Percentiles rank a stretch among this genome's conserved stretches.
These are phyloP conservation scores for Paspalum notatum DNA, from an alignment of 176 grass and related monocot species.

Conservation along the genomic window DNA sequence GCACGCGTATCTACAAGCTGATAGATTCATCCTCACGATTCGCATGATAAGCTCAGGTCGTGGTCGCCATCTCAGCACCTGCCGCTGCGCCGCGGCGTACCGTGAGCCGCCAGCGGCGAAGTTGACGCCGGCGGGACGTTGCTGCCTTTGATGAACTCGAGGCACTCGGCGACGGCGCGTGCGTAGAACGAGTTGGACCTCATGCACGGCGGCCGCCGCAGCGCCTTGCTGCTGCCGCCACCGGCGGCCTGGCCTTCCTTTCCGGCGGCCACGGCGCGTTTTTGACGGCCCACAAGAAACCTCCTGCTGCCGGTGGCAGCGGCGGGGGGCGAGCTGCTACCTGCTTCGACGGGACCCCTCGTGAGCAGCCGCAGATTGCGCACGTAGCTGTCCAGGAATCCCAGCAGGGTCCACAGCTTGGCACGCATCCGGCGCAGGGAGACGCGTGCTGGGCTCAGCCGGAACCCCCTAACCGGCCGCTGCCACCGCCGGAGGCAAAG, in stretches of 20 bases:
- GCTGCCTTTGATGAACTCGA: constrained; percentile 66
- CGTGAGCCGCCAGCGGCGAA: neutral
- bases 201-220: constrained; percentile 45
- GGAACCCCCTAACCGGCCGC: constrained; percentile 48
- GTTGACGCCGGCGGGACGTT: constrained; percentile 25
- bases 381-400: constrained; percentile 35
- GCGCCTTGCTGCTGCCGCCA: neutral
- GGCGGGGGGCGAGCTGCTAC: constrained; percentile 14
- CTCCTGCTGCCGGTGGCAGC: neutral
- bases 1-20: neutral
- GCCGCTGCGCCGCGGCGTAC: constrained; percentile 15
- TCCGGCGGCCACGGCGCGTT: neutral
- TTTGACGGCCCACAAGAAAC: neutral
- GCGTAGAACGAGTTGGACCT: constrained; percentile 61
- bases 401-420: constrained; percentile 52
- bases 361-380: constrained; percentile 45
- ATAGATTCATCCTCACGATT: neutral
- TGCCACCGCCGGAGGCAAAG: constrained; percentile 40
- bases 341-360: no score
- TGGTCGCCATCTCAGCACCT: neutral
- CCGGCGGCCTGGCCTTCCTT: neutral
- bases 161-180: constrained; percentile 60
- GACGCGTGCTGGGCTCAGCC: constrained; percentile 37
- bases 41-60: neutral
- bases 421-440: constrained; percentile 47